Base-by-base conservation (phyloP, 345 rosid species). In the Chamaenerion angustifolium region DNA sequence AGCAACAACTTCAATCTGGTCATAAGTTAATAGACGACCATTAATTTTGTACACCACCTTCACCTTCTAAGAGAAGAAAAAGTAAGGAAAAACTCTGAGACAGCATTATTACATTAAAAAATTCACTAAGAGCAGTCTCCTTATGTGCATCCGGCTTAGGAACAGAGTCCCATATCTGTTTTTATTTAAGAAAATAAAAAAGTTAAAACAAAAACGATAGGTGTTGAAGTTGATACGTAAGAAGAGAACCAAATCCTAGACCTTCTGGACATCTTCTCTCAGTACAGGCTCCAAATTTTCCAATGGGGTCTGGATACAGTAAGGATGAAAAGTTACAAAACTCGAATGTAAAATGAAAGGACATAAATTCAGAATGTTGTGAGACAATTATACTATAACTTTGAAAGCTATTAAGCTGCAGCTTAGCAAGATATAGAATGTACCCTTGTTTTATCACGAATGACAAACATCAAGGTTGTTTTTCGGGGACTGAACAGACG, bases 261-360 rank as follows among this genome's bases (percentile, higher is more conserved):
- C 96, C 96, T 93, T 93, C 67, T 93, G 95, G 70, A 93, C 86
- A 68, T 93, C 99, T 79, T 85, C 99, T 71, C 94, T 80, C 52
- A 93, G 69, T 35, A 88, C 81, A 56, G 99, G 99, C 58, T 93
- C 99, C 55, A 93, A 68, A 71, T 88, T 85, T 73, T 88, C 95
- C 63, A 93, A 54, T 11, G 99, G 99, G 4, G 99, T 93, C 99
- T 93, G 79, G 7, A 35, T 31, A n/a, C 16, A 35, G 31, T 6
- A 13, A 25, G 16, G 14, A 1, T 12, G 13, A 19, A 53, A 16
- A 23, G 37, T 12, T 46, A 48, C 16, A 58, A 13, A 25, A 14
- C 52, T 23, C 12, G 10, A n/a, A 15, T 27, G 43, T 14, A n/a
- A 11, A 50, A 27, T 9, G 12, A 4, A 50, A 14, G 18, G 17